phyloP scores from a whole-genome alignment of 352 stramenopile species.

The Pythium biforme region DNA sequence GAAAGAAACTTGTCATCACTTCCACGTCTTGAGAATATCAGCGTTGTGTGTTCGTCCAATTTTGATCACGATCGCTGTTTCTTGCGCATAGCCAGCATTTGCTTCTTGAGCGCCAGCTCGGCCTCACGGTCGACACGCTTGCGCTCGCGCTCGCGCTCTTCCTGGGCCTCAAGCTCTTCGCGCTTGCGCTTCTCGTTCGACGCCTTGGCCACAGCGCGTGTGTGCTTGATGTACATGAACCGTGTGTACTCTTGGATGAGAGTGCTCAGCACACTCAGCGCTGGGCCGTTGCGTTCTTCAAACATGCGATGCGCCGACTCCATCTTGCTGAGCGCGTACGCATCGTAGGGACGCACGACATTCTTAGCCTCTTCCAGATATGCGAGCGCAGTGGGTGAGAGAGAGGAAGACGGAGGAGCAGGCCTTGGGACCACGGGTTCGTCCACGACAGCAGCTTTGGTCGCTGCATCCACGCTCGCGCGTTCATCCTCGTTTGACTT shows the following conservation, averaged over 20 bases:
- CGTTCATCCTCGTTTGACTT: not conserved
- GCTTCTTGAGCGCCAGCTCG: conserved; percentile 67
- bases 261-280: conserved; percentile 60
- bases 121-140: conserved; percentile 69
- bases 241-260: conserved; percentile 84
- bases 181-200: conserved; percentile 68
- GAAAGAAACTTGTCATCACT: too few relatives aligned
- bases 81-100: conserved; percentile 82
- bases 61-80: conserved; percentile 42
- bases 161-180: conserved; percentile 58
- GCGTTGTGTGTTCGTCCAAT: not conserved
- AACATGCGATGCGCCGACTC: conserved; percentile 64
- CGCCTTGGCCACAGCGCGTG: conserved; percentile 67
- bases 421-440: not conserved
- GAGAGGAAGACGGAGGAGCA: not conserved
- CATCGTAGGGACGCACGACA: conserved; percentile 62
- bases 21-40: too few relatives aligned
- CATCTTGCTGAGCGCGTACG: conserved; percentile 68
- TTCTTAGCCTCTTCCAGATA: conserved; percentile 67
- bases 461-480: not conserved
- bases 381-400: conserved; percentile 14
- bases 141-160: conserved; percentile 55
- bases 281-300: conserved; percentile 51
- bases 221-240: conserved; percentile 84
- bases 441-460: not conserved